Base-by-base conservation (phyloP, 202 grass and related monocot species). In the Setaria italica region DNA sequence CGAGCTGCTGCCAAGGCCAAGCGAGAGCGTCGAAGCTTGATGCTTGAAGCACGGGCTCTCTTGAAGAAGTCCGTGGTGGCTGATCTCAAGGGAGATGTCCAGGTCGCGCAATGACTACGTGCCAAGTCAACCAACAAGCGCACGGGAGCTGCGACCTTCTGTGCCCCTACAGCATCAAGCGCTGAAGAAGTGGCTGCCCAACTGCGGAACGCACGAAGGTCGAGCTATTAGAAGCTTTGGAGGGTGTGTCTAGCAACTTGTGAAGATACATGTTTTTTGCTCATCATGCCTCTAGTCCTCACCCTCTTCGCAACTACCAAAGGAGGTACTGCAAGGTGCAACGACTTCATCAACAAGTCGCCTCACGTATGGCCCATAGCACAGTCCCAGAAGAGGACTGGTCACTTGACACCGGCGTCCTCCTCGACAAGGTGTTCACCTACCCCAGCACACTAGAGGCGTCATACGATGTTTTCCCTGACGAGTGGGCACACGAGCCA, bases 241-340 rank as follows among this genome's bases (percentile, higher is more conserved):
- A 80, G 9, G 46, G 17, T 2, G 46, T 67, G 9, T 80, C 46
- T 0, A 0, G 1, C 8, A 4, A 53, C 17, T 2, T 80, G 3
- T 29, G 60, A 0, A 0, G 30, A 0, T 62, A 64, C 2, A 80
- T 53, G 46, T 8, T 5, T 1, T 19, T 13, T 0, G 62, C 77
- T 4, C 77, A 17, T 6, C 15, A 2, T 0, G 0, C 30, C 0
- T 0, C 3, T 0, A 67, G 43, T 4, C 29, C 46, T 0, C 66
- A 81, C 1, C 79, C 35, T 0, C 50, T 81, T 0, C 12, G 79
- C 7, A 81, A 81, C 20, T 43, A 29, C 0, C 11, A 41, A 3
- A 56, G 79, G 50, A 81, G 30, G 65, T 81, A 43, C 2, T 35
- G 19, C 13, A 81, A 70, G 50, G 50, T 70, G 6, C 65, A 70